Percentiles rank a stretch among this genome's conserved stretches.
Conservation (phyloP, 225 moss, liverwort and hornwort genomes). For the Bryum argenteum region DNA sequence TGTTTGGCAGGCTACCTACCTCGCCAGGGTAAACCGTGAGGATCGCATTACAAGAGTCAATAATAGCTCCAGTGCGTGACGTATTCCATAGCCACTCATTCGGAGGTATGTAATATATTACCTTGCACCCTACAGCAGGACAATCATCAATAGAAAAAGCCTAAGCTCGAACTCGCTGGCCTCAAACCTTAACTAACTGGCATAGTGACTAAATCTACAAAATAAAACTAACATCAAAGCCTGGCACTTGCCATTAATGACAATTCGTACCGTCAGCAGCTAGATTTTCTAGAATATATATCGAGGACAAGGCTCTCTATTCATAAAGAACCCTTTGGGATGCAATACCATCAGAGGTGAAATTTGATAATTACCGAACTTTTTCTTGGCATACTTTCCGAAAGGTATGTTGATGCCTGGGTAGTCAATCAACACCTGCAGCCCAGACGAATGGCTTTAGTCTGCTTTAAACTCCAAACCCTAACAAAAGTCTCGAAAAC, state of each 20-base stretch:
- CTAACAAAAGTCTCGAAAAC: neutral
- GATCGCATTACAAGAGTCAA: conserved; percentile 67
- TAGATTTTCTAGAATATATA: conserved; percentile 5
- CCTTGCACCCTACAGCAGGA: conserved; percentile 61
- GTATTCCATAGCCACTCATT: conserved; percentile 92
- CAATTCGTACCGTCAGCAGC: neutral
- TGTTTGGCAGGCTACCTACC: conserved; percentile 37
- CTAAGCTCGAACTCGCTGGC: neutral
- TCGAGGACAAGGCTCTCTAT: neutral
- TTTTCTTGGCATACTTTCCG: conserved; percentile 68
- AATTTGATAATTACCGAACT: conserved; percentile 53
- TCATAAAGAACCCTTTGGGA: neutral
- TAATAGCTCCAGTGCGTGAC: conserved; percentile 66
- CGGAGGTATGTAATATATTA: conserved; percentile 81
- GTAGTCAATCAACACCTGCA: conserved; percentile 86
- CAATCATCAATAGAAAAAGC: conserved; percentile 9
- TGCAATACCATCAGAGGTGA: neutral
- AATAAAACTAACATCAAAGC: neutral
- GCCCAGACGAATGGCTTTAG: conserved; percentile 11
- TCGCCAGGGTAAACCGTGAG: conserved; percentile 76
- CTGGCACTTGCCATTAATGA: neutral
- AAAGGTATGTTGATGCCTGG: conserved; percentile 85
- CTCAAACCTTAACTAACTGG: neutral
- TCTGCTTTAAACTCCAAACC: conserved; percentile 12
- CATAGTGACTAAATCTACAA: conserved; percentile 2